Base-by-base conservation (phyloP, 2,329 filamentous ascomycete genomes). In the Aspergillus novofumigatus region DNA sequence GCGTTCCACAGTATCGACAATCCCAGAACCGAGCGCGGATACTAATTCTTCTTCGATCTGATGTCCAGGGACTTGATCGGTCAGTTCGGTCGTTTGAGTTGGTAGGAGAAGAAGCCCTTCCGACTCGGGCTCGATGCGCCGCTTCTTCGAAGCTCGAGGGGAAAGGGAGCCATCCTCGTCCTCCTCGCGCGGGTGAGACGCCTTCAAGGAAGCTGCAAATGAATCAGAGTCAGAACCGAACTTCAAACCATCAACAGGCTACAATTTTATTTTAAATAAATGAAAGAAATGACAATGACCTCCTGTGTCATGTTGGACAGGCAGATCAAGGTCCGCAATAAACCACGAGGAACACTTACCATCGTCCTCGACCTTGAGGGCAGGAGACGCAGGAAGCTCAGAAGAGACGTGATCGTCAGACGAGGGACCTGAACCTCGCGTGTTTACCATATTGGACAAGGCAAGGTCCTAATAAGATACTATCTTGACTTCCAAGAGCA, bases 401-500 rank as follows among this genome's bases (percentile, higher is more conserved):
- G 67, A 64, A 53, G 67, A 55, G 25, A 60, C 59, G 41, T 65
- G 61, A 45, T 62, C 67, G 63, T 75, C 69, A 49, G 69, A 61
- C 57, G 69, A 65, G 54, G 69, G 58, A 49, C 54, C 61, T 59
- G 62, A 58, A 49, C 61, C 71, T 60, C 56, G 64, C 47, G 69
- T 65, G 61, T 71, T 68, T 59, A 69, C 68, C 72, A 75, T 75
- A 55, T 51, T 64, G 62, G 65, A 57, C 52, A 60, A 59, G 59
- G 62, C 55, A 56, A 61, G 60, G 54, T 59, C 58, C 55, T 61
- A 59, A 56, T 61, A 58, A 50, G 62, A 64, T 60, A 56, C 58
- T 59, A 58, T 65, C 58, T 65, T 61, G 67, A 67, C 68, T 74
- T 75, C 75, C 75, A 68, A 71, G 73, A 77, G 71, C 65, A 77